Evolutionary conservation across 108 stramenopile species (phyloP).

Genomic region (Nannochloropsis gaditana): DNA sequence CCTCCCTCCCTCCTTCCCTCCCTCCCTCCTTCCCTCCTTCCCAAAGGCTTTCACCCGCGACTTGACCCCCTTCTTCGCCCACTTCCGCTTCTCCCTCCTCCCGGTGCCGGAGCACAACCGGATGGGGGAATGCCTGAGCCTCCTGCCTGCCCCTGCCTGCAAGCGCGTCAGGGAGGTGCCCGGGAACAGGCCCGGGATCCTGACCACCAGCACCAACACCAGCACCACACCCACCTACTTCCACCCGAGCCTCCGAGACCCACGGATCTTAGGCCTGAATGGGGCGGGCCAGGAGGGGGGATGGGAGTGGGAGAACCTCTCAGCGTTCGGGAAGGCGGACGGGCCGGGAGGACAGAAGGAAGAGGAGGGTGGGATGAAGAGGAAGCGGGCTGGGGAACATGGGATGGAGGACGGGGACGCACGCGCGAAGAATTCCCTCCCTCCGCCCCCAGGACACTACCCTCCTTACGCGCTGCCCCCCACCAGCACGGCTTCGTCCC

Average conservation of each 20-base stretch:
- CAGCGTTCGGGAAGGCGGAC: neutral
- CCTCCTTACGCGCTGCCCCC: too few relatives aligned
- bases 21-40: conserved; percentile 12
- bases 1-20: neutral
- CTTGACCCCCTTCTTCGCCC: neutral
- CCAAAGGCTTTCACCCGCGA: neutral
- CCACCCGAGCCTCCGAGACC: neutral
- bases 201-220: neutral
- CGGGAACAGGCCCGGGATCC: neutral
- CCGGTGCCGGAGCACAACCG: neutral
- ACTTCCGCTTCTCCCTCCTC: neutral
- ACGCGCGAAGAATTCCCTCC: neutral
- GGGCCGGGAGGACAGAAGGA: neutral
- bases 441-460: too few relatives aligned
- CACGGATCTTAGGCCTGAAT: neutral
- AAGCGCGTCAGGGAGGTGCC: neutral
- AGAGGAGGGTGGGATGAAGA: neutral
- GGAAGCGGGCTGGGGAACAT: neutral
- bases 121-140: neutral
- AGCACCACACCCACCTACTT: neutral
- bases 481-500: too few relatives aligned
- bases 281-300: neutral
- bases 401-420: neutral
- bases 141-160: neutral
- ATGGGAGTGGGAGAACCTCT: neutral